Evolutionary conservation across 2,329 filamentous ascomycete genomes (phyloP), one percentile per base, ranked within the genome.

Genomic region (Neonectria ditissima): DNA sequence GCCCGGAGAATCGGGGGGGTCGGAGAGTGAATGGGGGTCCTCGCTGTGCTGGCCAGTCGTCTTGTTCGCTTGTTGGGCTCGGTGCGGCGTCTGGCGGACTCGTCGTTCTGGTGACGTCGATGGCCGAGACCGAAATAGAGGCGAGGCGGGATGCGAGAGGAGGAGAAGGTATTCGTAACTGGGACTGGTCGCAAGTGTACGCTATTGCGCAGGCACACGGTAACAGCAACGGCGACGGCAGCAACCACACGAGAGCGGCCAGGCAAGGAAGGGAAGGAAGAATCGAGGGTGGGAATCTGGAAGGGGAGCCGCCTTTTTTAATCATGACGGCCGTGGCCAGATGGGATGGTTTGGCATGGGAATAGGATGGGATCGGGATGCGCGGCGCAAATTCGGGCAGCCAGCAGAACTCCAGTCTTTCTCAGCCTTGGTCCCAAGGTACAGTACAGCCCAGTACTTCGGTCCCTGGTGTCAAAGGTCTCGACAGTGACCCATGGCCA

Each of bases 81-180:
- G 70, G 68, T 68, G 69, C 52, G 63, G 69, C 52, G 63, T 65
- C 68, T 63, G 65, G 67, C 59, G 69, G 69, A 64, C 67, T 64
- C 68, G 52, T 39, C 70, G 61, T 69, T 59, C 69, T 69, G 71
- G 71, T 73, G 71, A 73, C 71, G 71, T 73, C 70, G 71, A 66
- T 68, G 65, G 67, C 53, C 70, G 55, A 66, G 61, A 69, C 63
- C 67, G 66, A 70, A 60, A 44, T 60, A 64, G 68, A 67, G 56
- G 28, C 47, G 62, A 69, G 59, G 41, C 47, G 56, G 55, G 53
- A 47, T 18, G 41, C 16, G 28, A 56, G 55, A 43, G 26, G 47
- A 26, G 28, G 32, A n/a, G 44, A 26, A 18, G 41, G 39, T 24
- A 32, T 39, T 32, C 37, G 53, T 26, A 20, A 18, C 39, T 28